These are phyloP conservation scores for Delonix regia DNA, from an alignment of 306 rosid genomes.

Conservation along the genomic window DNA sequence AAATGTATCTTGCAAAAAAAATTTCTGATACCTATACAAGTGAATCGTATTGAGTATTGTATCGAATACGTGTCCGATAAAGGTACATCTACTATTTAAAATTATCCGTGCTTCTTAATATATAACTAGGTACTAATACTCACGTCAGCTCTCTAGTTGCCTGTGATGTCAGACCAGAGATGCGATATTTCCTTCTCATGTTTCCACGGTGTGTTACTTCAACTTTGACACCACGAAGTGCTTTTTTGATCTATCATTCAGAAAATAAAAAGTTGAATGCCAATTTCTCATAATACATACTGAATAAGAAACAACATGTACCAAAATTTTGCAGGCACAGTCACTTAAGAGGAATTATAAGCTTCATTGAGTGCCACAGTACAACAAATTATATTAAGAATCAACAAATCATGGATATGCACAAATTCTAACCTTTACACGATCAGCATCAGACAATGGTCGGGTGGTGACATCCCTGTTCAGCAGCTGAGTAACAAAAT, in stretches of 20 bases:
- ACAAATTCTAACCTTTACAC: constrained; percentile 72
- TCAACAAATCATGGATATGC: not conserved
- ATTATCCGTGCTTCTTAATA: too few species aligned
- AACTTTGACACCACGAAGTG: constrained; percentile 91
- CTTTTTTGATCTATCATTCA: constrained; percentile 79
- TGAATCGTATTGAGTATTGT: too few species aligned
- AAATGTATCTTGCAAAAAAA: too few species aligned
- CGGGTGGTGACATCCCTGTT: constrained; percentile 76
- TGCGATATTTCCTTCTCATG: constrained; percentile 93
- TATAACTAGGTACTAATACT: constrained; percentile 21
- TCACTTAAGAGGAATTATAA: not conserved
- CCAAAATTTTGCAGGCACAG: not conserved
- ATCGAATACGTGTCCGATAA: too few species aligned
- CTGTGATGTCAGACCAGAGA: constrained; percentile 89
- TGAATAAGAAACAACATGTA: not conserved
- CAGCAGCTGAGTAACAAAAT: constrained; percentile 79
- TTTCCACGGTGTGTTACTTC: constrained; percentile 97
- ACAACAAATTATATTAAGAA: not conserved
- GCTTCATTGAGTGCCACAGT: not conserved
- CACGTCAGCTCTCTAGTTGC: constrained; percentile 94
- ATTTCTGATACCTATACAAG: too few species aligned
- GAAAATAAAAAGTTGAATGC: not conserved
- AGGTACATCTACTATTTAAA: too few species aligned
- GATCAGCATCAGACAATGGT: constrained; percentile 89
- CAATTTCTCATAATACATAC: not conserved